phyloP scores from a whole-genome alignment of 2,329 filamentous ascomycete species.

The Ophioceras dolichostomum region DNA sequence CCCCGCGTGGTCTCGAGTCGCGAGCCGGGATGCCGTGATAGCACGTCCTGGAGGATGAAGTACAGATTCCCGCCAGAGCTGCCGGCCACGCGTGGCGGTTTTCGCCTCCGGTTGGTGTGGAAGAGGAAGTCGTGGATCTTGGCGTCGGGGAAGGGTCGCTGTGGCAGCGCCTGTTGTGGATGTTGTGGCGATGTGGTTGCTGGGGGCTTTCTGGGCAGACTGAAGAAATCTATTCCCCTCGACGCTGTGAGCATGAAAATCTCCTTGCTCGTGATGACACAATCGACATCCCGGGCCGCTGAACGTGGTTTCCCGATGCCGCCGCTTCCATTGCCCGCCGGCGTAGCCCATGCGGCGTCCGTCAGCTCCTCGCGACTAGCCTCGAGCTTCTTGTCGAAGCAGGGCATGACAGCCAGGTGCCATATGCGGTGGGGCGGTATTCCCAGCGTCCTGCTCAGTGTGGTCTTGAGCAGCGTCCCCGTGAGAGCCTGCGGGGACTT shows the following conservation, averaged over 20 bases:
- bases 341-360: conserved; percentile 66
- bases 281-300: conserved; percentile 91
- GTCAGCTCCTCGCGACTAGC: conserved; percentile 89
- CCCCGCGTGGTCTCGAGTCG: conserved; percentile 60
- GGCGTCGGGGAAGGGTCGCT: conserved; percentile 58
- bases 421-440: conserved; percentile 74
- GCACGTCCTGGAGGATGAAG: conserved; percentile 68
- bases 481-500: conserved; percentile 92
- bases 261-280: conserved; percentile 94
- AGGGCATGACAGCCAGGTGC: conserved; percentile 95
- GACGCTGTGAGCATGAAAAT: conserved; percentile 79
- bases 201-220: conserved; percentile 44
- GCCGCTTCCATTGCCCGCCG: too few species aligned
- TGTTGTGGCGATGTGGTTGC: not conserved
- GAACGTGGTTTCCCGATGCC: too few species aligned
- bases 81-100: conserved; percentile 46
- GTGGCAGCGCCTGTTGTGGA: too few species aligned
- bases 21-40: conserved; percentile 58
- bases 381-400: conserved; percentile 98
- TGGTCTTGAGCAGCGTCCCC: conserved; percentile 81
- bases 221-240: conserved; percentile 64
- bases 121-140: conserved; percentile 65
- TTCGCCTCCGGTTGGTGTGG: conserved; percentile 29
- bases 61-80: conserved; percentile 83
- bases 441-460: conserved; percentile 58